These are phyloP conservation scores for Colletotrichum karsti DNA, from an alignment of 2,329 filamentous ascomycete species.

Conservation along the genomic window DNA sequence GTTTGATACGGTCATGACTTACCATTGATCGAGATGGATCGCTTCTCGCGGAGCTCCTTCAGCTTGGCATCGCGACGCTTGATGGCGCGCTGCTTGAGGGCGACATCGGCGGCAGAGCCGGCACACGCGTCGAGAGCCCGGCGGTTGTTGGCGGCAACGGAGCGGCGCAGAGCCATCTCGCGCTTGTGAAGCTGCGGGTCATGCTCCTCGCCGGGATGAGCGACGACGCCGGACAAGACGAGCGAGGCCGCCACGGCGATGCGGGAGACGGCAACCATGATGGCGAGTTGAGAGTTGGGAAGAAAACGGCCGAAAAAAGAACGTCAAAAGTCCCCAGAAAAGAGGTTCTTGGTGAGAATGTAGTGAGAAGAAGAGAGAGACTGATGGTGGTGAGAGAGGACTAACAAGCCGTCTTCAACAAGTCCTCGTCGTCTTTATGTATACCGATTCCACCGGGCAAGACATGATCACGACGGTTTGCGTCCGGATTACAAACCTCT, in stretches of 20 bases:
- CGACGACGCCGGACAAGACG: not conserved
- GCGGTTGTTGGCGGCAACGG: constrained; percentile 40
- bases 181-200: not conserved
- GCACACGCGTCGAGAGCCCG: constrained; percentile 50
- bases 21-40: not conserved
- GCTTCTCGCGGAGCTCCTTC: constrained; percentile 41
- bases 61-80: constrained; percentile 49
- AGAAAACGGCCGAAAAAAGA: not conserved
- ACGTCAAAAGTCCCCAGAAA: not conserved
- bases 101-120: constrained; percentile 45
- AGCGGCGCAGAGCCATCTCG: constrained; percentile 42
- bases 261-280: not conserved
- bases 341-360: not conserved
- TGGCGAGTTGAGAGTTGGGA: not conserved
- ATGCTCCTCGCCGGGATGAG: not conserved
- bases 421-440: not conserved
- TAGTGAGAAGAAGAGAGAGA: not conserved
- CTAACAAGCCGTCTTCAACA: not conserved
- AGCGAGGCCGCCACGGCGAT: not conserved
- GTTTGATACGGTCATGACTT: not conserved
- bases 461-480: not conserved
- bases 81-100: constrained; percentile 47
- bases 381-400: not conserved
- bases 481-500: not conserved
- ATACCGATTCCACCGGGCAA: not conserved